phyloP scores from a whole-genome alignment of 257 asterid genomes.

The Eucommia ulmoides region DNA sequence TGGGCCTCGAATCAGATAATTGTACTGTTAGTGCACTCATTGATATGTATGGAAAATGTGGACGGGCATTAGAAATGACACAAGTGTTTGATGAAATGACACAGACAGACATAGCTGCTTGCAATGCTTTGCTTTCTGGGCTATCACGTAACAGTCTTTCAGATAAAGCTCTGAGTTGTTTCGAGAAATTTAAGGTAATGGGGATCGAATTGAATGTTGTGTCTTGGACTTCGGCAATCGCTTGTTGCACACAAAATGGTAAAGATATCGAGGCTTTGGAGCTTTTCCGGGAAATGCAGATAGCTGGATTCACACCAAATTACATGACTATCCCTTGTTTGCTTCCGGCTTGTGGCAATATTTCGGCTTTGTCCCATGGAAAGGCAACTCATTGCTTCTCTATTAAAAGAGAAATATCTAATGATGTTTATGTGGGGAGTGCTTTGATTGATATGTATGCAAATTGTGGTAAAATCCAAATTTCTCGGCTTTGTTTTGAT shows the following conservation, averaged over 20 bases:
- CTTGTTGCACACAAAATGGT: constrained; percentile 1
- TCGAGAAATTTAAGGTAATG: not conserved
- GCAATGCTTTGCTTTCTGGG: constrained; percentile 3
- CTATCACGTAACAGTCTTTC: not conserved
- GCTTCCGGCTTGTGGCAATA: constrained; percentile 4
- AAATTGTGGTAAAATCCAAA: not conserved
- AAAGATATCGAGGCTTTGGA: constrained; percentile 3
- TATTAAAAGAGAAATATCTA: not conserved
- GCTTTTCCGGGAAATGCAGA: constrained; percentile 1
- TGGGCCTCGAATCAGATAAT: not conserved
- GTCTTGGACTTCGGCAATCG: constrained; percentile 1
- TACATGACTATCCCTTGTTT: not conserved
- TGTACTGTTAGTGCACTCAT: not conserved
- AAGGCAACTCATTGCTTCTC: not conserved
- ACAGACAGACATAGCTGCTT: not conserved
- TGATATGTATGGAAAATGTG: constrained; percentile 1
- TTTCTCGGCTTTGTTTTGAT: not conserved
- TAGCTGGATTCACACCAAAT: not conserved
- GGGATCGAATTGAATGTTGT: constrained; percentile 1
- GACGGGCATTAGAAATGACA: not conserved
- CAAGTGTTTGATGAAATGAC: not conserved
- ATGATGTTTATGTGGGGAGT: constrained; percentile 1
- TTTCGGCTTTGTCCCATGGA: not conserved
- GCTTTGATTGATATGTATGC: constrained; percentile 1
- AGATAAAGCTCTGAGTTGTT: not conserved